Evolutionary conservation across 73 alveolate species (phyloP).

Genomic region (Symbiodinium pilosum): DNA sequence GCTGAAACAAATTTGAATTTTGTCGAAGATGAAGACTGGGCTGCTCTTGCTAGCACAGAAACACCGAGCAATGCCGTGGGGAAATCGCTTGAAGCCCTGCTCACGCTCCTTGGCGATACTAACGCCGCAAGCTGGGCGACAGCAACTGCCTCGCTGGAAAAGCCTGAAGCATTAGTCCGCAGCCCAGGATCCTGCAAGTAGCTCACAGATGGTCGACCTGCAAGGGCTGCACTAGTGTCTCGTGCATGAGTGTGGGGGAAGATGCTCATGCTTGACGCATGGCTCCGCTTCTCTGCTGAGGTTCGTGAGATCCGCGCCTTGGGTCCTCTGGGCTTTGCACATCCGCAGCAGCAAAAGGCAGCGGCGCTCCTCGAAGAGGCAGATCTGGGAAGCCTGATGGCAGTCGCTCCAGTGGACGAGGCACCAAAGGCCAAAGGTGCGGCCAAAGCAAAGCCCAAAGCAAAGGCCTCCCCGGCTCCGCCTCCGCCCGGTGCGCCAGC

Average conservation of each 20-base stretch:
- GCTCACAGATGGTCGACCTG: neutral
- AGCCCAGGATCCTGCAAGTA: neutral
- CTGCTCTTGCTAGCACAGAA: neutral
- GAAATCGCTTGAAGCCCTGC: slow-evolving; percentile 30
- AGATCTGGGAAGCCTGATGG: slow-evolving; percentile 15
- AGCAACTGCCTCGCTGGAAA: slow-evolving; percentile 19
- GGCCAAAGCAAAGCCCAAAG: slow-evolving; percentile 21
- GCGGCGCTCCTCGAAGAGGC: neutral
- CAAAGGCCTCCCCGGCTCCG: neutral
- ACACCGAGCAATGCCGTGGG: neutral
- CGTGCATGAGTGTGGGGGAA: neutral
- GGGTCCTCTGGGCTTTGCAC: slow-evolving; percentile 42
- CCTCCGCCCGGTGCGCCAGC: neutral
- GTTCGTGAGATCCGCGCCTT: slow-evolving; percentile 11
- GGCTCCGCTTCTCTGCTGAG: no score
- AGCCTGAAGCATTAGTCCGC: neutral
- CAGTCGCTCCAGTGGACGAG: neutral
- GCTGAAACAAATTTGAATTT: slow-evolving; percentile 84
- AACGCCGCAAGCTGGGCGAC: slow-evolving; percentile 23
- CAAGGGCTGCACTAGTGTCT: neutral
- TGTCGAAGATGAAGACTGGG: slow-evolving; percentile 79
- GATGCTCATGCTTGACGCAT: neutral
- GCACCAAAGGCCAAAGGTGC: slow-evolving; percentile 19
- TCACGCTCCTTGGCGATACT: slow-evolving; percentile 26
- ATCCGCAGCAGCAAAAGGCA: neutral